Evolutionary conservation across 352 stramenopile species (phyloP).

Genomic region (Globisporangium carolinianum): DNA sequence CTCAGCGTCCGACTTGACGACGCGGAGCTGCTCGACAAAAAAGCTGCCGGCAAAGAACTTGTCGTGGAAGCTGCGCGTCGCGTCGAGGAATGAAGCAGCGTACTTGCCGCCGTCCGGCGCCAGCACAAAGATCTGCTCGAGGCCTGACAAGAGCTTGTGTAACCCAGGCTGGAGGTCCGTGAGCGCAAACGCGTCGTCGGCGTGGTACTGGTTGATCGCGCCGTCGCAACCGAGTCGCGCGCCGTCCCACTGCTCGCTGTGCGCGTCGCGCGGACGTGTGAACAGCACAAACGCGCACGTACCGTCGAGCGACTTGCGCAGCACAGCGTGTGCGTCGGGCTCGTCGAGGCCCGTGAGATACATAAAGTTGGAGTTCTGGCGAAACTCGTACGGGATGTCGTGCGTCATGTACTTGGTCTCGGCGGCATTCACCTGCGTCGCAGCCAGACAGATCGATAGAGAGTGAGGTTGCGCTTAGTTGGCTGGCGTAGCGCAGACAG

Average conservation of each 20-base stretch:
- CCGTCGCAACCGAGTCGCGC: slow-evolving; percentile 55
- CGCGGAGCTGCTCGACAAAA: slow-evolving; percentile 65
- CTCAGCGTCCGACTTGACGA: slow-evolving; percentile 69
- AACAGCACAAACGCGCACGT: slow-evolving; percentile 71
- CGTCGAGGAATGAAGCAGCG: slow-evolving; percentile 44
- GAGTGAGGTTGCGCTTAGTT: no score
- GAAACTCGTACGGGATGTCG: slow-evolving; percentile 84
- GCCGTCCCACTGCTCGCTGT: slow-evolving; percentile 81
- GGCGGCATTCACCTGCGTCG: slow-evolving; percentile 40
- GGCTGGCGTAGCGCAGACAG: not conserved
- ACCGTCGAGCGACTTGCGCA: slow-evolving; percentile 53
- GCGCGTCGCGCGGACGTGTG: slow-evolving; percentile 60
- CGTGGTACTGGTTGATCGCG: slow-evolving; percentile 48
- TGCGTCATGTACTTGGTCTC: slow-evolving; percentile 84
- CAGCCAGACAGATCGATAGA: no score
- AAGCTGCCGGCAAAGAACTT: slow-evolving; percentile 73
- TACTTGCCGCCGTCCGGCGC: slow-evolving; percentile 52
- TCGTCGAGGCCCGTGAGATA: slow-evolving; percentile 82
- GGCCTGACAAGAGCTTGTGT: slow-evolving; percentile 39
- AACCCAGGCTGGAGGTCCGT: slow-evolving; percentile 47
- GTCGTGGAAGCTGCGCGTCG: slow-evolving; percentile 47
- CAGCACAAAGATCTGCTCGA: slow-evolving; percentile 68
- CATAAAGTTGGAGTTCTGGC: slow-evolving; percentile 81
- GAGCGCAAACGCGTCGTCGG: slow-evolving; percentile 64
- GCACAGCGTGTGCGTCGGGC: slow-evolving; percentile 64